Evolutionary conservation across 331 rosid species (phyloP).

Genomic region (Malus hybrid): DNA sequence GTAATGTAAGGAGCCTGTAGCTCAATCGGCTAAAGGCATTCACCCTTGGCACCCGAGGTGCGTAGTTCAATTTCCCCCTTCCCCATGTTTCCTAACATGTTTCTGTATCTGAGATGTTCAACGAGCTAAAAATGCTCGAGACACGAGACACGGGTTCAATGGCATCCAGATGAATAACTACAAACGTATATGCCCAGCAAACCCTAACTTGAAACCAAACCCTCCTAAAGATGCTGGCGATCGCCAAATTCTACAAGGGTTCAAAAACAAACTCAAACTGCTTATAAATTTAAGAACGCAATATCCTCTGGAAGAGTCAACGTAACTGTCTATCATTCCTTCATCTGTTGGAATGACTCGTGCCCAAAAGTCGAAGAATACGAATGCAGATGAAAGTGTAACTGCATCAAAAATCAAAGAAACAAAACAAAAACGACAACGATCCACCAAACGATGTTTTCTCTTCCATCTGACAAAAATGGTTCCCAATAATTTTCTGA

Average conservation of each 20-base stretch:
- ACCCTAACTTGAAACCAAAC: not conserved
- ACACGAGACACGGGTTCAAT: not conserved
- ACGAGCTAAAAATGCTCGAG: not conserved
- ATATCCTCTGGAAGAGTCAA: not conserved
- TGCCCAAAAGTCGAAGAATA: not conserved
- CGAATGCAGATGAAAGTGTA: not conserved
- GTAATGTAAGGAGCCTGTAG: too few relatives aligned
- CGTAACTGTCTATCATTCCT: not conserved
- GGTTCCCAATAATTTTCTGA: constrained; percentile 54
- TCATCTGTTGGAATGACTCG: not conserved
- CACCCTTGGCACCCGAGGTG: too few relatives aligned
- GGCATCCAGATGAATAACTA: not conserved
- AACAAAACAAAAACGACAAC: constrained; percentile 8
- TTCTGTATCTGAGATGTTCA: not conserved
- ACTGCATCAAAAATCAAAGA: not conserved
- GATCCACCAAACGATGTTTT: constrained; percentile 35
- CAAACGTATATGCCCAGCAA: too few relatives aligned
- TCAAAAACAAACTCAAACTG: not conserved
- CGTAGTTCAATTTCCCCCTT: too few relatives aligned
- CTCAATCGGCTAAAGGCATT: too few relatives aligned
- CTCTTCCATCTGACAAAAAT: constrained; percentile 80
- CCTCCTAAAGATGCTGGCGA: not conserved
- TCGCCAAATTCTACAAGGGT: not conserved
- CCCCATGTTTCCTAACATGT: not conserved
- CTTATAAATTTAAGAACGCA: not conserved